A percentile compares a stretch with the other conserved stretches of the same genome.
phyloP scores from a whole-genome alignment of 2,329 filamentous ascomycete species.

The Penicillium thymicola region DNA sequence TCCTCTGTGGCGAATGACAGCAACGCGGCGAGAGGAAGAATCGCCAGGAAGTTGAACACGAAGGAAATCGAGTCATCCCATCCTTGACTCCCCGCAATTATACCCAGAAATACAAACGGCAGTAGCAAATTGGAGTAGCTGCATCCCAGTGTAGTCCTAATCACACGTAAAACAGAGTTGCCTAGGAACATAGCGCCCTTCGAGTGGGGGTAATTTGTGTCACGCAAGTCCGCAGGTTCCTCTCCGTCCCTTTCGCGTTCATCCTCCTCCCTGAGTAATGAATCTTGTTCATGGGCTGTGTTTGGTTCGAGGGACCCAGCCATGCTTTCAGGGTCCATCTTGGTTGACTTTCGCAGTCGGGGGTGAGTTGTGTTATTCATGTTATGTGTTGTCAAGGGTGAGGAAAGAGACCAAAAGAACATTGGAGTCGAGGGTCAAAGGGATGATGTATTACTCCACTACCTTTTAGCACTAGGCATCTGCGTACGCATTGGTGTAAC shows the following conservation, averaged over 20 bases:
- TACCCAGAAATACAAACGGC: conserved; percentile 69
- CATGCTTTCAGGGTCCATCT: neutral
- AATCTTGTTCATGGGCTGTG: neutral
- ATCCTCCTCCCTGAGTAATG: neutral
- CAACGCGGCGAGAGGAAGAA: conserved; percentile 54
- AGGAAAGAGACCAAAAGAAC: neutral
- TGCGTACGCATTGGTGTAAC: neutral
- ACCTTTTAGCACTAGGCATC: neutral
- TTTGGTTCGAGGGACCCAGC: neutral
- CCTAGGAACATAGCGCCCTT: conserved; percentile 42
- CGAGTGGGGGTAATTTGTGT: neutral
- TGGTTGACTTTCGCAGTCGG: conserved; percentile 6
- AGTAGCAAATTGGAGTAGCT: conserved; percentile 79
- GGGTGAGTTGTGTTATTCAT: conserved; percentile 1
- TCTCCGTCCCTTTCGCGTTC: neutral
- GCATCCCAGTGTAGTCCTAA: conserved; percentile 54
- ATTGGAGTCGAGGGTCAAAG: neutral
- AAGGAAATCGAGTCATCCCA: conserved; percentile 64
- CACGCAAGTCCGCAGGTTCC: neutral
- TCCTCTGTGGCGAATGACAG: conserved; percentile 58
- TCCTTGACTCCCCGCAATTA: conserved; percentile 62
- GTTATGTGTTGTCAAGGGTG: neutral
- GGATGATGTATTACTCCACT: conserved; percentile 4
- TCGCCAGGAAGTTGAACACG: conserved; percentile 74
- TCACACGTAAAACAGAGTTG: conserved; percentile 31